These are phyloP conservation scores for Turnera subulata DNA, from an alignment of 345 rosid genomes.

Conservation along the genomic window DNA sequence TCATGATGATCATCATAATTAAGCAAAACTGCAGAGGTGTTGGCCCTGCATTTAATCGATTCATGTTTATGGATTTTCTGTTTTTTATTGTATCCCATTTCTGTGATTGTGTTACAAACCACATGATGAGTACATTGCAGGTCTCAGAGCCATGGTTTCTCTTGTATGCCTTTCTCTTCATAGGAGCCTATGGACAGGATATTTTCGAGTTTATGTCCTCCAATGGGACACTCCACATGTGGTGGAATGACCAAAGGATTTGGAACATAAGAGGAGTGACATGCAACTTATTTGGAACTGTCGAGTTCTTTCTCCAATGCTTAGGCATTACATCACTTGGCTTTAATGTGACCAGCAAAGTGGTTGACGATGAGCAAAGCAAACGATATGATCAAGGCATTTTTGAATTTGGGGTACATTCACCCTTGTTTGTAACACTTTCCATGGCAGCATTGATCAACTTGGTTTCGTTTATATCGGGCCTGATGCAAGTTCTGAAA, in stretches of 20 bases:
- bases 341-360: slow-evolving; percentile 62
- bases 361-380: slow-evolving; percentile 40
- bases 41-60: no score
- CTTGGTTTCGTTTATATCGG: slow-evolving; percentile 33
- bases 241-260: slow-evolving; percentile 78
- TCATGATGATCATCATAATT: no score
- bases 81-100: no score
- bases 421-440: slow-evolving; percentile 48
- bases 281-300: slow-evolving; percentile 32
- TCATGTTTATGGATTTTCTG: no score
- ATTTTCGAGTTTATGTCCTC: slow-evolving; percentile 32
- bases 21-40: no score
- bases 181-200: slow-evolving; percentile 59
- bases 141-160: slow-evolving; percentile 56
- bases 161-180: slow-evolving; percentile 51
- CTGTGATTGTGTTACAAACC: no score
- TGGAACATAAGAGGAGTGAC: slow-evolving; percentile 51
- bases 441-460: slow-evolving; percentile 47
- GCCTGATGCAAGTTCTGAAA: slow-evolving; percentile 13
- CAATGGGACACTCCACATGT: slow-evolving; percentile 43
- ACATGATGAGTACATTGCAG: slow-evolving; percentile 20
- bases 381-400: slow-evolving; percentile 50
- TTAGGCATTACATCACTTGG: slow-evolving; percentile 43
- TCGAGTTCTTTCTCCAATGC: slow-evolving; percentile 42
- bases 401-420: slow-evolving; percentile 57